Percentiles rank a stretch among this genome's conserved stretches.
Conservation (phyloP, 108 stramenopile species). For the Cyclotella baltica region DNA sequence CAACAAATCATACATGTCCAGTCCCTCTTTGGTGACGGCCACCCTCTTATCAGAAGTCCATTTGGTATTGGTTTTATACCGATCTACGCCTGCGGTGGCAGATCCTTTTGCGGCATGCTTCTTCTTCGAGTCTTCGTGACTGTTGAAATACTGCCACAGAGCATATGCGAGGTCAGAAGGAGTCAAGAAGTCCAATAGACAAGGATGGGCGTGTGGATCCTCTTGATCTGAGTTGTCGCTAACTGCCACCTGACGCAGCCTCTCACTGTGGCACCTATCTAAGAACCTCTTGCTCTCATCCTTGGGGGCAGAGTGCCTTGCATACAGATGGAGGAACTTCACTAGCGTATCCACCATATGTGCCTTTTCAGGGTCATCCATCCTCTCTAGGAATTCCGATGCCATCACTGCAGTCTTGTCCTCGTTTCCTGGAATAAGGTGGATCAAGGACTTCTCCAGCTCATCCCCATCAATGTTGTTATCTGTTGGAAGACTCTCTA, state of each 20-base stretch:
- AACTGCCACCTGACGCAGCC: neutral
- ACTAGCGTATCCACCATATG: neutral
- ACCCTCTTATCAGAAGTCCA: neutral
- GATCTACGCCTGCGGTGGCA: neutral
- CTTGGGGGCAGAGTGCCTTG: neutral
- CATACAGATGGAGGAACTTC: neutral
- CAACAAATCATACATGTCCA: too few relatives aligned
- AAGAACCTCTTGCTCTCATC: neutral
- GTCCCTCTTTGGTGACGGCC: too few relatives aligned
- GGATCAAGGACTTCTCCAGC: too few relatives aligned
- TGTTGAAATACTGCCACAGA: conserved; percentile 4
- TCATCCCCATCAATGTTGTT: too few relatives aligned
- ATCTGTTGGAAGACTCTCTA: too few relatives aligned
- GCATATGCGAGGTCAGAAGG: neutral
- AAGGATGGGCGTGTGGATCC: neutral
- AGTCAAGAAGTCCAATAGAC: conserved; percentile 4
- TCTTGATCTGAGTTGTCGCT: neutral
- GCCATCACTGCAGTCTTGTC: too few relatives aligned
- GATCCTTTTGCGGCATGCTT: too few relatives aligned
- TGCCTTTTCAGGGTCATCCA: too few relatives aligned
- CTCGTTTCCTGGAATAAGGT: too few relatives aligned
- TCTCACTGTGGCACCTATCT: neutral
- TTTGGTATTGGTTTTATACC: neutral
- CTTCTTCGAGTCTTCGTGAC: neutral
- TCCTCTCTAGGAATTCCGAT: too few relatives aligned